These are phyloP conservation scores for Pigoraptor vietnamica DNA, from an alignment of 78 protist species.

Conservation along the genomic window DNA sequence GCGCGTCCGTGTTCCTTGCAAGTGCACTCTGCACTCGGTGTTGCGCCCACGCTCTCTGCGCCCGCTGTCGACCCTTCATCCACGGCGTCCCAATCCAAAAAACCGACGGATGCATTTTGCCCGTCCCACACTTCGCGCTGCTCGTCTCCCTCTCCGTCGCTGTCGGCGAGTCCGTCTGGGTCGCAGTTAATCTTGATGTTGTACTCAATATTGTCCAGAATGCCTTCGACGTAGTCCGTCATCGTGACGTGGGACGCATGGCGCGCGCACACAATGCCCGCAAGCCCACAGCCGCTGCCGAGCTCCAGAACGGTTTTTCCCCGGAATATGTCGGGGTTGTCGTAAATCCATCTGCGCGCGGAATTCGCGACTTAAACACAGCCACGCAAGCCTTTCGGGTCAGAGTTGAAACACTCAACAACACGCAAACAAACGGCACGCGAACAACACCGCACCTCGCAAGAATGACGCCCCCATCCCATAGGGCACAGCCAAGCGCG, in stretches of 20 bases:
- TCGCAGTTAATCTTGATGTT: constrained; percentile 47
- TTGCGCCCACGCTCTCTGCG: background rate
- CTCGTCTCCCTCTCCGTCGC: background rate
- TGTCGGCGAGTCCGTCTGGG: background rate
- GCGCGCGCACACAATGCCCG: constrained; percentile 67
- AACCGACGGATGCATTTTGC: background rate
- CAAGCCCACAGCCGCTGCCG: constrained; percentile 69
- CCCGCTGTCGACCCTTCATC: background rate
- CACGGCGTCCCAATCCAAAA: background rate
- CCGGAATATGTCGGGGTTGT: constrained; percentile 45
- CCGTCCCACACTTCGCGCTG: background rate
- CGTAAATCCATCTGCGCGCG: constrained; percentile 62
- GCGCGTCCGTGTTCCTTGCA: background rate
- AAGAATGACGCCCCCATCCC: constrained; percentile 81
- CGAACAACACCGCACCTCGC: constrained; percentile 2
- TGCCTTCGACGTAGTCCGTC: constrained; percentile 59
- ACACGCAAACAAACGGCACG: too few relatives aligned
- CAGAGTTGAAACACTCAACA: too few relatives aligned
- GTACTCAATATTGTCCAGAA: constrained; percentile 58
- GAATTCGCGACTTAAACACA: background rate
- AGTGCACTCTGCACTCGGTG: background rate
- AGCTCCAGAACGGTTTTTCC: constrained; percentile 51
- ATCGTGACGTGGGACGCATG: constrained; percentile 40
- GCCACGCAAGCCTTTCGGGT: background rate
- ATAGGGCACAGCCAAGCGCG: constrained; percentile 78